A percentile compares a stretch with the other conserved stretches of the same genome.
Conservation (phyloP, 2,329 filamentous ascomycete species). For the Colletotrichum eleusines region DNA sequence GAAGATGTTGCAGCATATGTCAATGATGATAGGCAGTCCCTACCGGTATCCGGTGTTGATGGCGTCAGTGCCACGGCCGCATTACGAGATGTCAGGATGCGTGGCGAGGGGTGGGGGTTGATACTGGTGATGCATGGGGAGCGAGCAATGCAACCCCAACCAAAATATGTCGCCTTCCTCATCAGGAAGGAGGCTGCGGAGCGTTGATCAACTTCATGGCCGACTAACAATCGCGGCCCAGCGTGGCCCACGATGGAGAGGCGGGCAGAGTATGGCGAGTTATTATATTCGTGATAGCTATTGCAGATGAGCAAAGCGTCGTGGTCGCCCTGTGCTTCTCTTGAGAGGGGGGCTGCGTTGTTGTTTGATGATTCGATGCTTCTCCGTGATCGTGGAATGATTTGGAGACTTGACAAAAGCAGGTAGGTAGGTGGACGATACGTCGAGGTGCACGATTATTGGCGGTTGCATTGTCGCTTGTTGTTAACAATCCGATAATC, state of each 20-base stretch:
- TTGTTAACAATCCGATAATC: too few species aligned
- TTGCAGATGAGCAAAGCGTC: background rate
- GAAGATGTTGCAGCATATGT: background rate
- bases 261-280: constrained; percentile 1
- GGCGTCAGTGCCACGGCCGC: background rate
- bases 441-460: background rate
- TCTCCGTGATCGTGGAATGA: too few species aligned
- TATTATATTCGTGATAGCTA: background rate
- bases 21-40: background rate
- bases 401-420: background rate
- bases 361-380: background rate
- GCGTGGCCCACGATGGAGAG: background rate
- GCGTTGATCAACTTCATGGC: background rate
- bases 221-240: background rate
- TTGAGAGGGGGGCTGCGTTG: background rate
- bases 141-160: constrained; percentile 29
- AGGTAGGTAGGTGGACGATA: background rate
- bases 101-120: background rate
- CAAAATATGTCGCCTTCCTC: constrained; percentile 35
- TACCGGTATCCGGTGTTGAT: background rate
- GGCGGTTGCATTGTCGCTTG: background rate
- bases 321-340: background rate
- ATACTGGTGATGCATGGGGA: constrained; percentile 17
- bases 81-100: background rate
- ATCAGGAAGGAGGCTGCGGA: constrained; percentile 23